These are phyloP conservation scores for Willaertia magna DNA, from an alignment of 208 protist genomes.

Conservation along the genomic window DNA sequence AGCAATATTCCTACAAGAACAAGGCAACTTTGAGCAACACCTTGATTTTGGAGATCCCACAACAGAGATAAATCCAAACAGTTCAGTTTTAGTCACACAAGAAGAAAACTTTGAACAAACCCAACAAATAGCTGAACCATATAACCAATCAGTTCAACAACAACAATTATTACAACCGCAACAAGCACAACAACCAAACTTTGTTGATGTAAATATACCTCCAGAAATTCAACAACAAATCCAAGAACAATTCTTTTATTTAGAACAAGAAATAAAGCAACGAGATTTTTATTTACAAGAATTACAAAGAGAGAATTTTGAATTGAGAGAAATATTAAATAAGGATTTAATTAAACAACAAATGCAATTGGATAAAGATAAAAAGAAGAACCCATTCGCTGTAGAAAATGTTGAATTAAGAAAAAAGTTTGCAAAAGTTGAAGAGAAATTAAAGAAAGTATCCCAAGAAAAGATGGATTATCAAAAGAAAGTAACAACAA, in stretches of 20 bases:
- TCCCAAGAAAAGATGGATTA: background rate
- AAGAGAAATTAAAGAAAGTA: background rate
- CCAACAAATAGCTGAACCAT: background rate
- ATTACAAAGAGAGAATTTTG: background rate
- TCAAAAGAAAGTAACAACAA: background rate
- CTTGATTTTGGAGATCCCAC: too few species aligned
- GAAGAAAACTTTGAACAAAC: background rate
- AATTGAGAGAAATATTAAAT: background rate
- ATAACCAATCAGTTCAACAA: background rate
- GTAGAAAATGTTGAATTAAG: background rate
- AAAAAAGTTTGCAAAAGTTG: background rate
- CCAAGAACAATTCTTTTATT: background rate
- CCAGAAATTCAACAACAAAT: background rate
- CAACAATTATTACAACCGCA: background rate
- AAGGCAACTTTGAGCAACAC: too few species aligned
- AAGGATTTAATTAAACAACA: background rate
- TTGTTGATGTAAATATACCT: background rate
- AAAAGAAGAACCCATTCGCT: background rate
- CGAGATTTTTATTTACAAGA: background rate
- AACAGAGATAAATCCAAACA: too few species aligned
- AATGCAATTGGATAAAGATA: background rate
- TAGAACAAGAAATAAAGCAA: background rate
- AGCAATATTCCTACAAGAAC: too few species aligned
- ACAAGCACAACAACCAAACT: background rate
- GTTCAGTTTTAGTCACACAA: too few species aligned